phyloP scores from a whole-genome alignment of 2,329 filamentous ascomycete genomes.

The Paracoccidioides brasiliensis region DNA sequence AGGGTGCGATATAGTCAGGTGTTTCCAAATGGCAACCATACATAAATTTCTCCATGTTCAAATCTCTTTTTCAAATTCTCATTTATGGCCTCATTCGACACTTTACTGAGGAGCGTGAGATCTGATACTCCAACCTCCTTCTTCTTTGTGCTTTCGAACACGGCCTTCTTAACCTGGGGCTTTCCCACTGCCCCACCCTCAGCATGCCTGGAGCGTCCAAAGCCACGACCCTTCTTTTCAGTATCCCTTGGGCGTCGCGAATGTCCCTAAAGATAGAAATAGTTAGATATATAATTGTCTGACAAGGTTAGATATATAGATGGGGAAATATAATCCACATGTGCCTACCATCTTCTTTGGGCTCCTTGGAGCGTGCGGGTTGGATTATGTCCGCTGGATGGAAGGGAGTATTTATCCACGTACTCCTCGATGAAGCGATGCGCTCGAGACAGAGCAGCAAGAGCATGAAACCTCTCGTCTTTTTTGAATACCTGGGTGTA shows the following conservation, averaged over 20 bases:
- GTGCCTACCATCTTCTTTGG: background rate
- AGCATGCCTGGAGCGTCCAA: slow-evolving; percentile 31
- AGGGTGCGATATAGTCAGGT: background rate
- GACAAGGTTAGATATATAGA: background rate
- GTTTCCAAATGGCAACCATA: slow-evolving; percentile 26
- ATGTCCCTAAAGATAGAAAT: slow-evolving; percentile 22
- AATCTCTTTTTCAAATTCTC: slow-evolving; percentile 98
- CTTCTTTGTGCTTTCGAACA: slow-evolving; percentile 94
- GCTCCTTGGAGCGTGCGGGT: background rate
- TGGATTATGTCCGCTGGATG: background rate
- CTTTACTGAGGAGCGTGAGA: slow-evolving; percentile 93
- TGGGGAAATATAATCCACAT: background rate
- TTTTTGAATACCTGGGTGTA: too few relatives aligned
- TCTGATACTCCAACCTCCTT: slow-evolving; percentile 98
- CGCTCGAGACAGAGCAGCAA: background rate
- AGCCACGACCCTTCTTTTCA: slow-evolving; percentile 30
- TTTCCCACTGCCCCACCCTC: slow-evolving; percentile 36
- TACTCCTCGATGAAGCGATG: background rate
- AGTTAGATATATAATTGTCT: background rate
- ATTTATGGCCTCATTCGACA: slow-evolving; percentile 98
- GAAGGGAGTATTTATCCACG: background rate
- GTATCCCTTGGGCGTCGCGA: slow-evolving; percentile 31
- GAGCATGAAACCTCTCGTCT: background rate
- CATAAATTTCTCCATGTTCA: slow-evolving; percentile 92
- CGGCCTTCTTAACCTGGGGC: slow-evolving; percentile 81